Base-by-base conservation (phyloP, 2,329 filamentous ascomycete genomes). In the Colletotrichum gigasporum region DNA sequence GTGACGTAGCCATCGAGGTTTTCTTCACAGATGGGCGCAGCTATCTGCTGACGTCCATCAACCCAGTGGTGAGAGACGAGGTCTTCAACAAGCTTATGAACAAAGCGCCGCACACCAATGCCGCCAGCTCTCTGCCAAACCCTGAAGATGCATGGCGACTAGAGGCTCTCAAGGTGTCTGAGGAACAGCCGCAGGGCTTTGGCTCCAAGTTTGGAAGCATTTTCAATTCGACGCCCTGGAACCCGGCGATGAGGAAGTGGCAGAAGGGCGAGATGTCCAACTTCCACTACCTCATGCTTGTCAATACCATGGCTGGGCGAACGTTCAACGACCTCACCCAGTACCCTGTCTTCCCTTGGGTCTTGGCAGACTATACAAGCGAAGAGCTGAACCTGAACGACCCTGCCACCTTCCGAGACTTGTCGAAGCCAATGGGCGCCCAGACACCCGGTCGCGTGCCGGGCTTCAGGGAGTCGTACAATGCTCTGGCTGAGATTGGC, bases 261-360 rank as follows among this genome's bases (percentile, higher is more conserved):
- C 87, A 96, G 63, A 91, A 90, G 74, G 96, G 96, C 11, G 96
- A 99, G 72, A 93, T 98, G 51, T 98, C 95, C 12, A 99, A 99
- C 76, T 99, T 99, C 72, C 94, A 98, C 76, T 99, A 99, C 73
- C 86, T 99, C 34, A 99, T 99, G 95, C 89, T 97, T 65, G 90
- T 99, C 73, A 99, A 99, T 73, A 98, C 96, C 0, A 93, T 99
- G 86, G 96, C 96, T 26, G 96, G 96, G 2, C 86, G 96, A 54
- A 98, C 96, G 0, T 99, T 99, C 81, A 99, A 99, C 73, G 96
- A 99, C 73, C 83, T 99, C 16, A 99, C 96, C 0, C 96, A 99
- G 72, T 99, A 99, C 72, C 96, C 96, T 0, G 94, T 99, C 16
- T 99, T 99, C 69, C 96, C 96, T 0, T 99, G 96, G 96, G 90